phyloP scores from a whole-genome alignment of 495 filamentous ascomycete species.

The Collariella sp. region DNA sequence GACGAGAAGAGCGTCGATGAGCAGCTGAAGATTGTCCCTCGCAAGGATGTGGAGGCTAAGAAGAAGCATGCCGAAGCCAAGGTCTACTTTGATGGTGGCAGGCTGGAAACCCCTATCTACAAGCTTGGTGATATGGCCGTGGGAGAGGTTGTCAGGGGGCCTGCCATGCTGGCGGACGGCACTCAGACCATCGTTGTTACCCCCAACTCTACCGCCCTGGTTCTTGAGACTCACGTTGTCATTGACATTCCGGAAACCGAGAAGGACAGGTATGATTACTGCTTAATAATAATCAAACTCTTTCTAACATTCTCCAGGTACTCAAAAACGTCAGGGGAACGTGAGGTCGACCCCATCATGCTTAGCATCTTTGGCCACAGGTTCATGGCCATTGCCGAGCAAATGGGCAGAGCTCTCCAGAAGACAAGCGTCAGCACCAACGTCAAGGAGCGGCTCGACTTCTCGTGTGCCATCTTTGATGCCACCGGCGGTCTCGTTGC shows the following conservation, averaged over 20 bases:
- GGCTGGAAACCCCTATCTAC: conserved; percentile 77
- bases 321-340: conserved; percentile 36
- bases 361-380: conserved; percentile 92
- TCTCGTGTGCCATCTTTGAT: conserved; percentile 93
- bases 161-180: conserved; percentile 86
- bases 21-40: conserved; percentile 60
- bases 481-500: conserved; percentile 84
- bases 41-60: conserved; percentile 35
- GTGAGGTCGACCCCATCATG: conserved; percentile 74
- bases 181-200: conserved; percentile 95
- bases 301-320: conserved; percentile 6
- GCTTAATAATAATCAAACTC: background rate
- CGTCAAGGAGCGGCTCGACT: conserved; percentile 94
- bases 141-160: conserved; percentile 71
- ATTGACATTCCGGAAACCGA: conserved; percentile 57
- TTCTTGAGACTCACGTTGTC: conserved; percentile 65
- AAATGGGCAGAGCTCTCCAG: conserved; percentile 92
- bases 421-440: conserved; percentile 98
- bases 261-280: conserved; percentile 32
- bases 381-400: conserved; percentile 98
- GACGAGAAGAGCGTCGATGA: conserved; percentile 72
- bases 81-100: conserved; percentile 66
- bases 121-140: conserved; percentile 68
- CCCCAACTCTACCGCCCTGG: conserved; percentile 63
- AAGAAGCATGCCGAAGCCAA: conserved; percentile 48